These are phyloP conservation scores for Aleurites moluccanus DNA, from an alignment of 441 rosid species.

Conservation along the genomic window DNA sequence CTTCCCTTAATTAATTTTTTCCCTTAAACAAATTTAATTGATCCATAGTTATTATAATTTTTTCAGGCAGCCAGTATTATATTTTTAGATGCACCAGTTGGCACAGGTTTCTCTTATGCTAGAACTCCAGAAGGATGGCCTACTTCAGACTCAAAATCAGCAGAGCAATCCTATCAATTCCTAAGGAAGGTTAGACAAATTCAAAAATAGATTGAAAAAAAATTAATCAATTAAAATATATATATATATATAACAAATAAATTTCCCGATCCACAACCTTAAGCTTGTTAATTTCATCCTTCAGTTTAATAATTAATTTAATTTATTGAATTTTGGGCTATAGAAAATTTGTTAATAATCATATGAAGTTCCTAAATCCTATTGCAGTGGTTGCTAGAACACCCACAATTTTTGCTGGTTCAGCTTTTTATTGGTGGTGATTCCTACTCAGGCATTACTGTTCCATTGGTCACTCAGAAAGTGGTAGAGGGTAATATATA, in stretches of 20 bases:
- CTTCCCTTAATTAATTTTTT: neutral
- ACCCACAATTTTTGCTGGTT: conserved; percentile 20
- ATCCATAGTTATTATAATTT: neutral
- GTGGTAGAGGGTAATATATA: conserved; percentile 26
- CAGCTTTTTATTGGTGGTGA: conserved; percentile 36
- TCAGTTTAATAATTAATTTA: no score
- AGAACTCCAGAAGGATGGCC: conserved; percentile 23
- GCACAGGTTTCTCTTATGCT: conserved; percentile 45
- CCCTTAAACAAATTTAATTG: neutral
- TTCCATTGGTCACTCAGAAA: conserved; percentile 22
- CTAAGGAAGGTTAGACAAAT: conserved; percentile 24
- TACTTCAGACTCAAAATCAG: conserved; percentile 23
- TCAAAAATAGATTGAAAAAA: neutral
- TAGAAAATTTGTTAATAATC: neutral
- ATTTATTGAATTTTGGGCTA: no score
- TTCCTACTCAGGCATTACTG: conserved; percentile 35
- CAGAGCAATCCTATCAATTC: conserved; percentile 25
- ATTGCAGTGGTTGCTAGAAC: conserved; percentile 35
- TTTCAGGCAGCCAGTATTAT: conserved; percentile 31
- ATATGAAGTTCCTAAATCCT: neutral
- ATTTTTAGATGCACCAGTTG: conserved; percentile 37
- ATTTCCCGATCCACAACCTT: neutral
- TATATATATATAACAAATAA: neutral
- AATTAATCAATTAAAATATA: no score
- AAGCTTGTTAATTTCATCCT: no score